Base-by-base conservation (phyloP, 768 basidiomycete genomes). In the Coprinopsis marcescibilis region DNA sequence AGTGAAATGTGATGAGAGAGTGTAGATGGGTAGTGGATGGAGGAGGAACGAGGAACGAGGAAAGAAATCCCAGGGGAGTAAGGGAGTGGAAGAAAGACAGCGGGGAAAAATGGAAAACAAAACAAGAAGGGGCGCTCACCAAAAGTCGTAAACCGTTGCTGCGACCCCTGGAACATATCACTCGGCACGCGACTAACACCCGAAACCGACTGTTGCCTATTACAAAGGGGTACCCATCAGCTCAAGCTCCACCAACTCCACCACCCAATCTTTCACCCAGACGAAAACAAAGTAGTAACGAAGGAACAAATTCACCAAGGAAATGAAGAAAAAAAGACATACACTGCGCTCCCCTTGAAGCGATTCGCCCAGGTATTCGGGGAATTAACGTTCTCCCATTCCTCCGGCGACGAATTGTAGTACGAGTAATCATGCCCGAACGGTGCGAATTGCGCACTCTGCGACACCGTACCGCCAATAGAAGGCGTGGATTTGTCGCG, bases 381-480 rank as follows among this genome's bases (percentile, higher is more conserved):
- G 1, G 63, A 30, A 50, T 70, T 53, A 30, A 58, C 70, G 15
- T 72, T 58, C 41, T 48, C 44, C 61, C 62, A 72, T 32, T 66
- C 43, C 15, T 65, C 63, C 4, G 52, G 14, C 13, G 67, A 64
- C 4, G 52, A 55, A 40, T 67, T 71, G 19, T 39, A 34, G 46
- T 70, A 73, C 3, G 57, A 3, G 39, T 75, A 75, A 51, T 74
- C 70, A 37, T 68, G 67, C 25, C 64, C 56, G 57, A 75, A 75
- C 1, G 73, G 73, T 21, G 85, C 86, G 52, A 85, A 80, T 60
- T 89, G 88, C 17, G 76, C 78, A 1, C 77, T 80, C 64, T 89
- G 87, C n/a, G 85, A 88, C 6, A 81, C 81, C 42, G 77, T 73
- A 48, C 75, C 76, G 17, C 76, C 84, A 1, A 26, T 17, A 10